These are phyloP conservation scores for Alternaria triticina DNA, from an alignment of 2,329 filamentous ascomycete species.

Conservation along the genomic window DNA sequence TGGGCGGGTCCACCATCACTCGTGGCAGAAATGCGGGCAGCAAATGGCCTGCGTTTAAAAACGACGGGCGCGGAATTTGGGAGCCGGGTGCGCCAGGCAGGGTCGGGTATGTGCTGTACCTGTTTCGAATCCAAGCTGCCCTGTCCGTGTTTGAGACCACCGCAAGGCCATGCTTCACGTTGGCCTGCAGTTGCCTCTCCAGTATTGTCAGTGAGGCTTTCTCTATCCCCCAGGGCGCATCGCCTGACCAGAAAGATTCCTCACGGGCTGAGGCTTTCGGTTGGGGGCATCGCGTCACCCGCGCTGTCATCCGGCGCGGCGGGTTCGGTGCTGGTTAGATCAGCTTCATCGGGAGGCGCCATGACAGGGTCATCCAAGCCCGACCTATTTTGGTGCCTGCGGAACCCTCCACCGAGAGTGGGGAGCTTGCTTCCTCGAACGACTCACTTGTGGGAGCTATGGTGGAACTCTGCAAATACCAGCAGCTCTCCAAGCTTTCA, in stretches of 20 bases:
- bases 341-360: constrained; percentile 36
- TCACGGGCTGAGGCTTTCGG: constrained; percentile 22
- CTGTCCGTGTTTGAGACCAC: constrained; percentile 34
- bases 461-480: not conserved
- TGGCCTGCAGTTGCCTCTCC: constrained; percentile 16
- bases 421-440: not conserved
- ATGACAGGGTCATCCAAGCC: constrained; percentile 23
- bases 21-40: constrained; percentile 34
- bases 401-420: constrained; percentile 22
- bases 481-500: not conserved
- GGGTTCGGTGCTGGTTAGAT: constrained; percentile 35
- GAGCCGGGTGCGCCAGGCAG: constrained; percentile 32
- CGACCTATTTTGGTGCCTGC: constrained; percentile 33
- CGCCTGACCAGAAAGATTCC: constrained; percentile 27
- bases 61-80: constrained; percentile 37
- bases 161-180: constrained; percentile 23
- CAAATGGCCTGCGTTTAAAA: constrained; percentile 44
- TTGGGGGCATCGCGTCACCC: constrained; percentile 34
- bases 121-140: constrained; percentile 38
- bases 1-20: constrained; percentile 33
- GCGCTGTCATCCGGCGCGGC: constrained; percentile 41
- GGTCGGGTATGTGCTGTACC: constrained; percentile 35
- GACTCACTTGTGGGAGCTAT: not conserved
- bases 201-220: constrained; percentile 9
- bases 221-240: not conserved